Conservation (phyloP, 192 early-diverging fungal species). For the Kappamyces sp. region DNA sequence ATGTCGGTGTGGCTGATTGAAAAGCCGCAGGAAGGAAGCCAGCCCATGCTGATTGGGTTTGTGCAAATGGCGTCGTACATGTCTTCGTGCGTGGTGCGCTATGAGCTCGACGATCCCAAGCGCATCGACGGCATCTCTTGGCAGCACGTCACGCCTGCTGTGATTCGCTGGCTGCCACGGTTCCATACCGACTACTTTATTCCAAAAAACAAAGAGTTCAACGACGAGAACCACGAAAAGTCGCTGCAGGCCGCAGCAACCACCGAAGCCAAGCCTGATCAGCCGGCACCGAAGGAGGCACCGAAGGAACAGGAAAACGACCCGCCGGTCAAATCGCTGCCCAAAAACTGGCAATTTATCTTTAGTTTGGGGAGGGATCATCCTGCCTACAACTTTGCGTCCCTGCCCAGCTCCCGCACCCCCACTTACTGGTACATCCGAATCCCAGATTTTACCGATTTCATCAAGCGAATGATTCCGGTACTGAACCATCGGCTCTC, state of each 20-base stretch:
- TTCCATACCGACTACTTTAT: conserved; percentile 9
- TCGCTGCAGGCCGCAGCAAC: background rate
- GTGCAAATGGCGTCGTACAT: background rate
- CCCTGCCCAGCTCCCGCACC: background rate
- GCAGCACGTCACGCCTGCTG: conserved; percentile 14
- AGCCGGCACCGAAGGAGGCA: no score
- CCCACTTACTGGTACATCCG: conserved; percentile 20
- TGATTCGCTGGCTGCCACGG: conserved; percentile 16
- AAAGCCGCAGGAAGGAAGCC: background rate
- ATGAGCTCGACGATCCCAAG: conserved; percentile 16
- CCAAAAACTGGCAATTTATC: background rate
- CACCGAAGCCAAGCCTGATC: background rate
- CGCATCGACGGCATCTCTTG: conserved; percentile 5
- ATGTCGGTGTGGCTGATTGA: background rate
- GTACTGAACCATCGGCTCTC: conserved; percentile 18
- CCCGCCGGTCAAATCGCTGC: background rate
- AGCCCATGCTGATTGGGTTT: background rate
- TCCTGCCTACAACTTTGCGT: background rate
- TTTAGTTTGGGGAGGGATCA: background rate
- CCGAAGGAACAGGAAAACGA: no score
- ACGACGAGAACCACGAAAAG: background rate
- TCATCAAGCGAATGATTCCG: conserved; percentile 14
- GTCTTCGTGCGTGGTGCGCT: background rate
- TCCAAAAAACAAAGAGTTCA: background rate
- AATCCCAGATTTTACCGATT: background rate